phyloP scores from a whole-genome alignment of 192 early-diverging fungal genomes.

The Linnemannia hyalina region DNA sequence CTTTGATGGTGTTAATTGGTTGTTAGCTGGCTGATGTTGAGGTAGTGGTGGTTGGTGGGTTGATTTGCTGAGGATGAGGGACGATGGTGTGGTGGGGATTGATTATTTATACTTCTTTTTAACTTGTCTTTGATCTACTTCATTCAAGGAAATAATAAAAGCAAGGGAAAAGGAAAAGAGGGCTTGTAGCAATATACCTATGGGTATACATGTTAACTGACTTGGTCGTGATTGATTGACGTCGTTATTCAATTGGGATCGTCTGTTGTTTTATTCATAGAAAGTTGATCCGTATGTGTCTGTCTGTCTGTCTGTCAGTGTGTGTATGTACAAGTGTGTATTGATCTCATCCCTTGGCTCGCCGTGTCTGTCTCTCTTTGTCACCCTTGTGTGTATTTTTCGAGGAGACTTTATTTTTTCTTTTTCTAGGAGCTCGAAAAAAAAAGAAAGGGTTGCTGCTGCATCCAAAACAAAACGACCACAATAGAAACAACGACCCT shows the following conservation, averaged over 20 bases:
- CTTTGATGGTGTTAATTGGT: neutral
- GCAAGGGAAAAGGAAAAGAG: no score
- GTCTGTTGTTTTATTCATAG: neutral
- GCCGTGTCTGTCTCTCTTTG: neutral
- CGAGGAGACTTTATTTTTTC: neutral
- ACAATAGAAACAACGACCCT: neutral
- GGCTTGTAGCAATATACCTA: no score
- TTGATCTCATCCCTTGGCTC: neutral
- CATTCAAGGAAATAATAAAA: no score
- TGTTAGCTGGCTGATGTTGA: neutral
- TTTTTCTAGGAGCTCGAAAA: neutral
- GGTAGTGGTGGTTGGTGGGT: slow-evolving; percentile 6
- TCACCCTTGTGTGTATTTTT: neutral
- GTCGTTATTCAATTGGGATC: neutral
- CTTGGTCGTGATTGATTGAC: neutral
- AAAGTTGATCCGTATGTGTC: neutral
- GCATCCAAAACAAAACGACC: neutral
- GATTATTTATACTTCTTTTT: slow-evolving; percentile 39
- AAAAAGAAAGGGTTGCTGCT: neutral
- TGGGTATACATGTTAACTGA: neutral
- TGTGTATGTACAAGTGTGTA: neutral
- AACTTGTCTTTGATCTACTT: neutral
- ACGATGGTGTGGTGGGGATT: slow-evolving; percentile 24
- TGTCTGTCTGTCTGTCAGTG: neutral
- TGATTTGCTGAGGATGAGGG: slow-evolving; percentile 4